Evolutionary conservation across 2,329 filamentous ascomycete species (phyloP).

Genomic region (Podosphaera aphanis): DNA sequence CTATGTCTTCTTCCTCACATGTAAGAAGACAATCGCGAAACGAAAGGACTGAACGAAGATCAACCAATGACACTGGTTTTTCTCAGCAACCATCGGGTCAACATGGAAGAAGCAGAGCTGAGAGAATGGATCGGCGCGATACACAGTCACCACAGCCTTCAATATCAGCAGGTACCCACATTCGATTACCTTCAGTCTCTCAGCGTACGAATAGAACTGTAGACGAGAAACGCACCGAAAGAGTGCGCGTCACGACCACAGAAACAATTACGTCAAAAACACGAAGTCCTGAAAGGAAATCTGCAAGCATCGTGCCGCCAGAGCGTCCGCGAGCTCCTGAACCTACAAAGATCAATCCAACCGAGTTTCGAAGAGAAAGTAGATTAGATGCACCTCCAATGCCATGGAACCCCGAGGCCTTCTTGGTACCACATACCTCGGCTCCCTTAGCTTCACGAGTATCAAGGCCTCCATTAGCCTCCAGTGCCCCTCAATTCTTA

Average conservation of each 20-base stretch:
- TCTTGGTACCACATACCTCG: conserved; percentile 40
- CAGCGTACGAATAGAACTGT: conserved; percentile 24
- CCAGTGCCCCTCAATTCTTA: conserved; percentile 43
- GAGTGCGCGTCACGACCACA: conserved; percentile 31
- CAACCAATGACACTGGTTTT: conserved; percentile 11
- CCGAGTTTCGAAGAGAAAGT: conserved; percentile 16
- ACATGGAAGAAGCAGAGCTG: conserved; percentile 8
- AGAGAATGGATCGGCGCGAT: conserved; percentile 10
- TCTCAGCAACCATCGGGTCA: conserved; percentile 12
- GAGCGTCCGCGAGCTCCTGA: conserved; percentile 9
- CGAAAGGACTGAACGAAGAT: conserved; percentile 10
- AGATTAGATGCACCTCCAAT: conserved; percentile 25
- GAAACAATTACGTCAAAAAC: conserved; percentile 37
- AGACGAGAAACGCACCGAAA: conserved; percentile 29
- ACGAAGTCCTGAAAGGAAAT: conserved; percentile 28
- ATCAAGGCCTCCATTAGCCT: conserved; percentile 48
- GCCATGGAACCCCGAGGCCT: conserved; percentile 63
- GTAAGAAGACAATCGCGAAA: conserved; percentile 12
- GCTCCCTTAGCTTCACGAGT: conserved; percentile 26
- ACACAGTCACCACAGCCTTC: conserved; percentile 12
- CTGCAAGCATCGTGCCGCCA: conserved; percentile 1
- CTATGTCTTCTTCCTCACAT: conserved; percentile 16
- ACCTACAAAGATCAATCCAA: conserved; percentile 8
- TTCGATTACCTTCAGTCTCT: conserved; percentile 32
- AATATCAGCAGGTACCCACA: conserved; percentile 21